These are phyloP conservation scores for Sedum album DNA, from an alignment of 164 flowering plant genomes.

Conservation along the genomic window DNA sequence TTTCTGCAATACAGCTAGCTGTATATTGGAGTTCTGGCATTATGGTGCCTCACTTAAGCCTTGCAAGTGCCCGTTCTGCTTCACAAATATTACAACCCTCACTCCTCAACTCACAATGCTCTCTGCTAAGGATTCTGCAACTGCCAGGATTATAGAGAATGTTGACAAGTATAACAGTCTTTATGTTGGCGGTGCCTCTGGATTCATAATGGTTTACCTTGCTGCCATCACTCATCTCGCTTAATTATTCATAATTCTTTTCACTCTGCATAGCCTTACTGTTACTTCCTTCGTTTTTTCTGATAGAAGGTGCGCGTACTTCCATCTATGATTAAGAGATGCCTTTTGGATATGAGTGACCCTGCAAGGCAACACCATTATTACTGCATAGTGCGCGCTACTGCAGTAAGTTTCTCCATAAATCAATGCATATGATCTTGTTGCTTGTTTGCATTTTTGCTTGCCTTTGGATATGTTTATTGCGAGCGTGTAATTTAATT, in stretches of 20 bases:
- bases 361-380: conserved; percentile 24
- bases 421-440: not conserved
- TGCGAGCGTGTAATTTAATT: not conserved
- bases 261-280: no score
- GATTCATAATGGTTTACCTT: conserved; percentile 33
- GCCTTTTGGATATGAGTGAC: conserved; percentile 26
- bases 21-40: conserved; percentile 39
- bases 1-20: conserved; percentile 21
- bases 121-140: conserved; percentile 17
- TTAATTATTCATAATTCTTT: not conserved
- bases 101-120: conserved; percentile 28
- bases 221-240: no score
- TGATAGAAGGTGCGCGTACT: conserved; percentile 24
- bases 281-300: not conserved
- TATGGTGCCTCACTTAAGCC: conserved; percentile 24
- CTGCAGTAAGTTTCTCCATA: conserved; percentile 25
- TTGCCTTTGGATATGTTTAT: not conserved
- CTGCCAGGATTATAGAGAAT: conserved; percentile 17
- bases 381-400: conserved; percentile 19
- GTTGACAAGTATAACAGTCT: conserved; percentile 29
- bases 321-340: conserved; percentile 25
- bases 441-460: not conserved
- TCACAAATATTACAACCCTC: conserved; percentile 16
- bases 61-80: conserved; percentile 43
- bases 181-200: conserved; percentile 29